Base-by-base conservation (phyloP, 306 rosid species). In the Citrullus colocynthis region DNA sequence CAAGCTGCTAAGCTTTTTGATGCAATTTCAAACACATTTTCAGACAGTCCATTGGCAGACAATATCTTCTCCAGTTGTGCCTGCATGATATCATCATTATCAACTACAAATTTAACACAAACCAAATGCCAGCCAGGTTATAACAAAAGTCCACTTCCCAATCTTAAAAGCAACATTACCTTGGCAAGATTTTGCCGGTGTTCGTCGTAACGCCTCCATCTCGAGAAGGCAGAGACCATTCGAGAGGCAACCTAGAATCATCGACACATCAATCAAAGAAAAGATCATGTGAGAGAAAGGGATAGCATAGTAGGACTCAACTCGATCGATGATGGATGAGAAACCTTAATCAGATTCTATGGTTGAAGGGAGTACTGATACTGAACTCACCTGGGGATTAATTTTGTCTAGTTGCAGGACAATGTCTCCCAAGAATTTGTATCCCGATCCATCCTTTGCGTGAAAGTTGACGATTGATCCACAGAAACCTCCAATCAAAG, bases 141-240 rank as follows among this genome's bases (percentile, higher is more conserved):
- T 66, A 39, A 70, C 75, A 20, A 12, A 42, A 24, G 28, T 51
- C 56, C 36, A 74, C 49, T 74, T 51, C 10, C 4, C 18, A 75
- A 30, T 56, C 59, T 32, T 14, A 54, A 3, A 45, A 49, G 5
- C 41, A 51, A 28, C 30, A 55, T 75, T 86, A 92, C 99, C 93
- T 89, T 92, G 20, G 98, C 93, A 76, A 84, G 94, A 8, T 82
- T 91, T 85, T 96, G 99, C 64, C 99, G 85, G 80, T 82, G 72
- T 83, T 84, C 94, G 41, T 96, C 99, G n/a, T 86, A 89, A 6
- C 98, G 98, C 85, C 45, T 92, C 93, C 97, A 96, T 84, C 98
- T 88, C 64, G 99, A 92, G 86, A 96, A 96, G 83, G 96, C 96
- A 6, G 99, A 91, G 52, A 96, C 98, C 99, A 96, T 92, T 79